These are phyloP conservation scores for Colletotrichum somersetense DNA, from an alignment of 2,329 filamentous ascomycete species.

Conservation along the genomic window DNA sequence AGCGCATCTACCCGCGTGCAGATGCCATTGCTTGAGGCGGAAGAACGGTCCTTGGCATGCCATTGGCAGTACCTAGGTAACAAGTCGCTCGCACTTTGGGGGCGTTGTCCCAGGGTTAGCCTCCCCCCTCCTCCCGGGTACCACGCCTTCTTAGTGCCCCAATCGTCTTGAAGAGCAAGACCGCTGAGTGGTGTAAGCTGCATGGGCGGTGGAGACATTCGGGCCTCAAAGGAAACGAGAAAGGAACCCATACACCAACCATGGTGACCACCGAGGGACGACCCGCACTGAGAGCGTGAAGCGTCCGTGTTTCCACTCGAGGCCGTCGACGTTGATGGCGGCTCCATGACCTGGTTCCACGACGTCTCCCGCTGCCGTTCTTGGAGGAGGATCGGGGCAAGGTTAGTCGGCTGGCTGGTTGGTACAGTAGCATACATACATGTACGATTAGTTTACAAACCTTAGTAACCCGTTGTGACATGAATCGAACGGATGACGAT, in stretches of 20 bases:
- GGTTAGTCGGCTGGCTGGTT: not conserved
- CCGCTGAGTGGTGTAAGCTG: conserved; percentile 24
- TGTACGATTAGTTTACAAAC: not conserved
- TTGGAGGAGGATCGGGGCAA: conserved; percentile 15
- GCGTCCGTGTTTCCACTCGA: conserved; percentile 27
- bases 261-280: conserved; percentile 5
- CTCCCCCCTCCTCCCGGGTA: not conserved
- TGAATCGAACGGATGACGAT: conserved; percentile 28
- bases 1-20: not conserved
- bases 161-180: not conserved
- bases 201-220: conserved; percentile 14
- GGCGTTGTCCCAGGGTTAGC: not conserved
- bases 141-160: not conserved
- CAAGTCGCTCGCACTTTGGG: not conserved
- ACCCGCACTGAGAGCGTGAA: conserved; percentile 13
- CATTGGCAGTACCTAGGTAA: not conserved
- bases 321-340: conserved; percentile 26
- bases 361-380: conserved; percentile 23
- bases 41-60: not conserved
- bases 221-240: conserved; percentile 23
- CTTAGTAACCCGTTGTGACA: not conserved
- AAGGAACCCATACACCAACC: not conserved
- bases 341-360: conserved; percentile 26
- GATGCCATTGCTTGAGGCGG: not conserved
- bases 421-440: not conserved